These are phyloP conservation scores for Rubroshorea leprosula DNA, from an alignment of 345 rosid species.

Conservation along the genomic window DNA sequence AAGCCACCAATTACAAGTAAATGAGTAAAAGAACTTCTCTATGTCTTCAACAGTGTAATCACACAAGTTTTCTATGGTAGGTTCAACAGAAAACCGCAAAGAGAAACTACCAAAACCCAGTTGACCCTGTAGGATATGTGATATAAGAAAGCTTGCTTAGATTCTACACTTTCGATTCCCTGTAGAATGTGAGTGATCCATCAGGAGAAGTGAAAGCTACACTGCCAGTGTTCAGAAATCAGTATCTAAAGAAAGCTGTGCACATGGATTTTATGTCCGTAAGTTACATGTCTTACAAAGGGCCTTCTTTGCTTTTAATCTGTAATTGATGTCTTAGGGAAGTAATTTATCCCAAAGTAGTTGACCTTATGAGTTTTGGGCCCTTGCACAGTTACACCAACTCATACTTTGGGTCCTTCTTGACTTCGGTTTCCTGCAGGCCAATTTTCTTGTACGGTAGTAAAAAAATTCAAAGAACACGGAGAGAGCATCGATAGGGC, in stretches of 20 bases:
- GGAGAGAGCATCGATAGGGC: not conserved
- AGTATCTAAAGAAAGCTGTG: not conserved
- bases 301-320: not conserved
- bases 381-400: too few relatives aligned
- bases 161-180: not conserved
- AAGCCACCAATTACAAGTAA: constrained; percentile 8
- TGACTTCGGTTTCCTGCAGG: constrained; percentile 5
- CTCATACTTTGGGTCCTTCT: not conserved
- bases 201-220: too few relatives aligned
- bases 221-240: not conserved
- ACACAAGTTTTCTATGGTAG: constrained; percentile 26
- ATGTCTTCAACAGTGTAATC: constrained; percentile 24
- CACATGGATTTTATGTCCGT: not conserved
- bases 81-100: constrained; percentile 18
- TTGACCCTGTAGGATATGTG: constrained; percentile 14
- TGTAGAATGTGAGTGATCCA: not conserved
- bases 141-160: not conserved
- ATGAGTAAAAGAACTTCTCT: constrained; percentile 21
- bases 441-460: not conserved
- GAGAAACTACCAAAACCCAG: constrained; percentile 4
- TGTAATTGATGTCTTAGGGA: not conserved
- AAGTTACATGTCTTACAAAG: not conserved
- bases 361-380: too few relatives aligned
- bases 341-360: too few relatives aligned
- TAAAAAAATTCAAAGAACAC: not conserved